phyloP scores from a whole-genome alignment of 83 land plant genomes.

The Diphasiastrum complanatum region DNA sequence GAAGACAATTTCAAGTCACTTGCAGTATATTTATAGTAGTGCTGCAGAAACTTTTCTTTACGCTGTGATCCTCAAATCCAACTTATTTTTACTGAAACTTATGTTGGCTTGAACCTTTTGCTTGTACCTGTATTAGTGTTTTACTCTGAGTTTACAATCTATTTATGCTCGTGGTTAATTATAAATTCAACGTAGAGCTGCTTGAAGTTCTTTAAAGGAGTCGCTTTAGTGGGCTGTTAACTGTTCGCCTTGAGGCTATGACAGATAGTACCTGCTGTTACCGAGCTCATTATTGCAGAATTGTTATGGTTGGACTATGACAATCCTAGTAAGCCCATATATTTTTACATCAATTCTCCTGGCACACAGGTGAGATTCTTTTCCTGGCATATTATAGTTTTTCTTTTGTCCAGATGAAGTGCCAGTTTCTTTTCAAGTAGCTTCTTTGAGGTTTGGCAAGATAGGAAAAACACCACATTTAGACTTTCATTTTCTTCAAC shows the following conservation, averaged over 20 bases:
- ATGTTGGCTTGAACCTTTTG: too few relatives aligned
- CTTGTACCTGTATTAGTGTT: too few relatives aligned
- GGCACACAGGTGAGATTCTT: constrained; percentile 64
- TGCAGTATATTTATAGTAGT: neutral
- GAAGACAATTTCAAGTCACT: neutral
- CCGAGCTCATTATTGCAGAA: constrained; percentile 84
- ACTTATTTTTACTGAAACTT: too few relatives aligned
- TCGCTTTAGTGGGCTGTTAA: too few relatives aligned
- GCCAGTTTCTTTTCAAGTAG: too few relatives aligned
- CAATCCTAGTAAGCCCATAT: constrained; percentile 65
- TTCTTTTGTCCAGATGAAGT: too few relatives aligned
- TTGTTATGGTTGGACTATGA: constrained; percentile 77
- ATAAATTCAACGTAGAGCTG: too few relatives aligned
- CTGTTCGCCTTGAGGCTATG: neutral
- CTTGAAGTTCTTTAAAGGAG: too few relatives aligned
- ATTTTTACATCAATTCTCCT: constrained; percentile 81
- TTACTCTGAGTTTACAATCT: too few relatives aligned
- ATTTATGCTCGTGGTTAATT: too few relatives aligned
- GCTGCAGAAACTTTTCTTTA: neutral
- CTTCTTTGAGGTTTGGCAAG: neutral
- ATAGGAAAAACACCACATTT: neutral
- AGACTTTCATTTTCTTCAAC: constrained; percentile 1
- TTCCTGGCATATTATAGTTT: neutral
- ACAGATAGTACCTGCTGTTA: constrained; percentile 85
- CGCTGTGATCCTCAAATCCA: too few relatives aligned